Evolutionary conservation across 257 asterid species (phyloP).

Genomic region (Nicotiana noctiflora): DNA sequence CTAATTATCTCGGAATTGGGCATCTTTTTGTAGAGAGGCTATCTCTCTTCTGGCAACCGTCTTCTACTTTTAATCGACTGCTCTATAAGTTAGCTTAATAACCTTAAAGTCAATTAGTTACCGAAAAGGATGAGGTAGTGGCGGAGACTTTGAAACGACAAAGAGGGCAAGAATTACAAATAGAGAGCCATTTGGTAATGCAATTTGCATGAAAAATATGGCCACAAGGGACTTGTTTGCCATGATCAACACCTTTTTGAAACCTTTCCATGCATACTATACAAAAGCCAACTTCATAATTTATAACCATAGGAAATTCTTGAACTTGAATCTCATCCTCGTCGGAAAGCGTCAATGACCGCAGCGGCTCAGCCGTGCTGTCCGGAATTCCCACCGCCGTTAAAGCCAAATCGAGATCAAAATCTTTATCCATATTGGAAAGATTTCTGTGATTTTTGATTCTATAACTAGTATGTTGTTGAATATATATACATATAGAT

Average conservation of each 20-base stretch:
- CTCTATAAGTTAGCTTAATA: too few relatives aligned
- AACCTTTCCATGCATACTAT: conserved; percentile 2
- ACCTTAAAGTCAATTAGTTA: too few relatives aligned
- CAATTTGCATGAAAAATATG: conserved; percentile 12
- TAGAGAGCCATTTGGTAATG: neutral
- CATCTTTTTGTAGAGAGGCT: too few relatives aligned
- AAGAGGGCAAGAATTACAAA: neutral
- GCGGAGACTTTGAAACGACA: neutral
- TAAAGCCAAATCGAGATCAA: conserved; percentile 30
- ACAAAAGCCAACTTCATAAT: neutral
- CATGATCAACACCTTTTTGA: neutral
- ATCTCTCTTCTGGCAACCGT: too few relatives aligned
- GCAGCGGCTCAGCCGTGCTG: neutral
- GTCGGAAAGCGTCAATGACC: neutral
- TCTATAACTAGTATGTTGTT: too few relatives aligned
- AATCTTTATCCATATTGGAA: conserved; percentile 10
- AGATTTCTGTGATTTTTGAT: too few relatives aligned
- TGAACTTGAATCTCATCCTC: neutral
- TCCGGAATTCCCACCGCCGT: neutral
- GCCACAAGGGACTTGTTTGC: conserved; percentile 4
- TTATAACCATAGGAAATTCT: conserved; percentile 5
- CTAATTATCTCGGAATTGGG: too few relatives aligned
- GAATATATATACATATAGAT: too few relatives aligned
- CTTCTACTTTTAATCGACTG: too few relatives aligned
- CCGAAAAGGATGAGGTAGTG: too few relatives aligned